Evolutionary conservation across 2,329 filamentous ascomycete genomes (phyloP).

Genomic region (Scedosporium aurantiacum): DNA sequence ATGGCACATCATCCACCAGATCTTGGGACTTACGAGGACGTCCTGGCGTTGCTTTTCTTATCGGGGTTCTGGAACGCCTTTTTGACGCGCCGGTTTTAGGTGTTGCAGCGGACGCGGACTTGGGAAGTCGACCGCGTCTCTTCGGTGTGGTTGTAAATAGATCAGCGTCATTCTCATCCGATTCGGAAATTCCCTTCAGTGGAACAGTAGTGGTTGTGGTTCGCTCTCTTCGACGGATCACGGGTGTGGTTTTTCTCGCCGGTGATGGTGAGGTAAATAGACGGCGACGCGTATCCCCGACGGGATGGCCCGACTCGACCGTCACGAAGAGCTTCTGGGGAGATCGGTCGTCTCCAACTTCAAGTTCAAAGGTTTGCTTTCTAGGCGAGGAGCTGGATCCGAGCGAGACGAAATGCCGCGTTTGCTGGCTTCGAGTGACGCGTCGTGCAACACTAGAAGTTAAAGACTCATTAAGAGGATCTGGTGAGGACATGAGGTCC

Average conservation of each 20-base stretch:
- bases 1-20: background rate
- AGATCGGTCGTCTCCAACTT: constrained; percentile 37
- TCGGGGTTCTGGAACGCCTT: constrained; percentile 35
- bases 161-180: constrained; percentile 26
- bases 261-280: constrained; percentile 28
- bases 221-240: constrained; percentile 23
- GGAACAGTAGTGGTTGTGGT: constrained; percentile 41
- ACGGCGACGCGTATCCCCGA: constrained; percentile 24
- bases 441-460: constrained; percentile 27
- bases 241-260: constrained; percentile 23
- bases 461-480: constrained; percentile 33
- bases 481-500: constrained; percentile 38
- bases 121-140: constrained; percentile 34
- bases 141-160: constrained; percentile 25
- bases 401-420: constrained; percentile 26
- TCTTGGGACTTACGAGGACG: background rate
- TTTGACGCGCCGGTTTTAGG: constrained; percentile 33
- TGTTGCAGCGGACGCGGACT: constrained; percentile 33
- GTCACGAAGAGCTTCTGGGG: constrained; percentile 44
- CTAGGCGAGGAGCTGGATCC: constrained; percentile 30
- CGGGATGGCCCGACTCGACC: constrained; percentile 36
- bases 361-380: constrained; percentile 46
- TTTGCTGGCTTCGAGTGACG: constrained; percentile 32
- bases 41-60: constrained; percentile 12
- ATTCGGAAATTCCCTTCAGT: constrained; percentile 22